These are phyloP conservation scores for Candida ascalaphidarum DNA, from an alignment of 805 yeast species.

Conservation along the genomic window DNA sequence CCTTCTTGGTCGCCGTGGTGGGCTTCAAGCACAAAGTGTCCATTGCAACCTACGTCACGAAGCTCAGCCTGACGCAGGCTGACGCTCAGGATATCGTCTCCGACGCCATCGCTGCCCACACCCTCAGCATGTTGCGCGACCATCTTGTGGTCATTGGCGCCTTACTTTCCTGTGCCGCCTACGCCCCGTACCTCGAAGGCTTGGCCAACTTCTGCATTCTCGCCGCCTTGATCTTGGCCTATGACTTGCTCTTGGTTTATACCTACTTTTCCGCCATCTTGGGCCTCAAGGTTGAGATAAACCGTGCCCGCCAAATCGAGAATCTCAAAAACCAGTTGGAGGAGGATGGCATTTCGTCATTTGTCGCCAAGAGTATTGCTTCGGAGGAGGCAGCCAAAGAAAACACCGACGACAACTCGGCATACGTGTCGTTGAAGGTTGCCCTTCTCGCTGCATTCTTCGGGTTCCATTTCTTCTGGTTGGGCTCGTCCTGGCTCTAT, in stretches of 20 bases:
- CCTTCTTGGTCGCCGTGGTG: conserved; percentile 83
- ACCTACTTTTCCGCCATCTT: conserved; percentile 81
- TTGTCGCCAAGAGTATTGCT: conserved; percentile 63
- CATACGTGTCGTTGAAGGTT: conserved; percentile 50
- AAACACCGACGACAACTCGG: conserved; percentile 17
- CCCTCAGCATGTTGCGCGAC: conserved; percentile 59
- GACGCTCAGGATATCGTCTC: conserved; percentile 27
- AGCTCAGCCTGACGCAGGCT: conserved; percentile 26
- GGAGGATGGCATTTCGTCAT: conserved; percentile 82
- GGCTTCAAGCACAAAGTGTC: conserved; percentile 85
- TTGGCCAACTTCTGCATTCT: conserved; percentile 75
- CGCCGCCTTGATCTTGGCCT: conserved; percentile 57
- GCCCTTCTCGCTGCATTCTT: conserved; percentile 50
- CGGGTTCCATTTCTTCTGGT: conserved; percentile 57
- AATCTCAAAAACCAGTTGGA: conserved; percentile 72
- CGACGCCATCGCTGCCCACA: conserved; percentile 31
- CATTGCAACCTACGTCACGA: conserved; percentile 53
- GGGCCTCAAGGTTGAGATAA: conserved; percentile 82
- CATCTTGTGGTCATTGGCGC: conserved; percentile 66
- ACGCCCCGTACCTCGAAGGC: conserved; percentile 62
- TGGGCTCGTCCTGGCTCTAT: conserved; percentile 66
- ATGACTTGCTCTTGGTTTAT: conserved; percentile 64
- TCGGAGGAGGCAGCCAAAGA: conserved; percentile 33
- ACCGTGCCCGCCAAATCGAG: conserved; percentile 74
- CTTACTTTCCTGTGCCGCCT: conserved; percentile 55